Evolutionary conservation across 2,329 filamentous ascomycete species (phyloP).

Genomic region (Beauveria caledonica): DNA sequence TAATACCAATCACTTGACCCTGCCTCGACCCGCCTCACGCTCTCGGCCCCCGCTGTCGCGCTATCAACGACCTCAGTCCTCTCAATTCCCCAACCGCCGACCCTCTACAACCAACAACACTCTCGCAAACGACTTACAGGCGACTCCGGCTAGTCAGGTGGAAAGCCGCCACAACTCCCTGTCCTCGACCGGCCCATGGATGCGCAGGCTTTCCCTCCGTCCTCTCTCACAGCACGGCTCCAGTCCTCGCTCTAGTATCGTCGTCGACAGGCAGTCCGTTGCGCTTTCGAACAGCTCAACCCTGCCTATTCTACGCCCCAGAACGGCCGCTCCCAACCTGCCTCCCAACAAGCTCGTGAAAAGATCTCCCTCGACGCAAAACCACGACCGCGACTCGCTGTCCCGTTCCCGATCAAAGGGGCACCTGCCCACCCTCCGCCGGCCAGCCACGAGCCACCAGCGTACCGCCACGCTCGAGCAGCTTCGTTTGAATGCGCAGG

Average conservation of each 20-base stretch:
- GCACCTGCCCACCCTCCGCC: conserved; percentile 57
- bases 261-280: conserved; percentile 57
- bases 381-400: conserved; percentile 33
- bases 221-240: conserved; percentile 57
- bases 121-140: neutral
- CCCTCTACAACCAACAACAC: neutral
- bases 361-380: conserved; percentile 51
- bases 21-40: conserved; percentile 23
- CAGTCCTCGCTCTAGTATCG: conserved; percentile 55
- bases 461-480: conserved; percentile 63
- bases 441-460: conserved; percentile 74
- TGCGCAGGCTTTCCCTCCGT: conserved; percentile 60
- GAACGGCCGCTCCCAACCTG: conserved; percentile 33
- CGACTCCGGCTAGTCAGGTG: neutral
- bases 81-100: conserved; percentile 24
- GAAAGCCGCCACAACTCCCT: conserved; percentile 47
- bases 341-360: conserved; percentile 73
- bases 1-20: conserved; percentile 6
- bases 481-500: conserved; percentile 22
- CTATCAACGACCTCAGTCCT: conserved; percentile 28
- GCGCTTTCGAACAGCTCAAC: conserved; percentile 59
- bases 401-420: conserved; percentile 40
- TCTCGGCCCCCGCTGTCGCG: conserved; percentile 31
- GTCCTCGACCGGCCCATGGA: conserved; percentile 62
- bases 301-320: conserved; percentile 49